Conservation (phyloP, 1,139 yeast genomes). For the Hyphopichia pseudoburtonii region DNA sequence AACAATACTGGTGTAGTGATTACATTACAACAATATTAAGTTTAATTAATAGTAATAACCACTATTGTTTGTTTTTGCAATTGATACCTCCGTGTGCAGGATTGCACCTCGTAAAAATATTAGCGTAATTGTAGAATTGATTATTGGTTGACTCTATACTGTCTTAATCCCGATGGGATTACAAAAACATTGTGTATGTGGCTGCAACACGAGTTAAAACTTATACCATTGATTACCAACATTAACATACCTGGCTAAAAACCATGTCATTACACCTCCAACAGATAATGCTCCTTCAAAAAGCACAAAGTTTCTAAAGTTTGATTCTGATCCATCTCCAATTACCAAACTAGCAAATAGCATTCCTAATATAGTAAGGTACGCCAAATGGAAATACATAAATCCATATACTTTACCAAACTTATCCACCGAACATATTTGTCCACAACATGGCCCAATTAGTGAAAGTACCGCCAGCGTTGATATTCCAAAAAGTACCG, state of each 20-base stretch:
- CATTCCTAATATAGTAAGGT: constrained; percentile 50
- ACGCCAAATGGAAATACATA: constrained; percentile 62
- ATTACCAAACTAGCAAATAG: constrained; percentile 28
- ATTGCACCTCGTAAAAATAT: no score
- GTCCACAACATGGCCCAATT: constrained; percentile 52
- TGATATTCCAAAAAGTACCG: constrained; percentile 29
- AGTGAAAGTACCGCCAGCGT: constrained; percentile 30
- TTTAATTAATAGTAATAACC: no score
- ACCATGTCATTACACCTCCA: constrained; percentile 21
- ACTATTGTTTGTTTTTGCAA: no score
- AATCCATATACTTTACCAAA: constrained; percentile 74
- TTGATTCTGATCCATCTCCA: constrained; percentile 14
- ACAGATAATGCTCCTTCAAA: constrained; percentile 28
- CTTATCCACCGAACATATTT: constrained; percentile 61
- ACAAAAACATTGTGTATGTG: no score
- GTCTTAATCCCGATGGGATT: no score
- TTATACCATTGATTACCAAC: constrained; percentile 29
- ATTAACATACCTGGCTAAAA: constrained; percentile 19
- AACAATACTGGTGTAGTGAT: no score
- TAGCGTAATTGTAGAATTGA: no score
- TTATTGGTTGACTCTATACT: no score
- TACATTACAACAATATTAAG: no score
- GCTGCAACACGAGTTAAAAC: constrained; percentile 12
- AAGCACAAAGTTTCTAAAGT: constrained; percentile 23
- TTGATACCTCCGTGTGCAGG: no score